Base-by-base conservation (phyloP, 1,284 basidiomycete species). In the Macrocystidia cucumis region DNA sequence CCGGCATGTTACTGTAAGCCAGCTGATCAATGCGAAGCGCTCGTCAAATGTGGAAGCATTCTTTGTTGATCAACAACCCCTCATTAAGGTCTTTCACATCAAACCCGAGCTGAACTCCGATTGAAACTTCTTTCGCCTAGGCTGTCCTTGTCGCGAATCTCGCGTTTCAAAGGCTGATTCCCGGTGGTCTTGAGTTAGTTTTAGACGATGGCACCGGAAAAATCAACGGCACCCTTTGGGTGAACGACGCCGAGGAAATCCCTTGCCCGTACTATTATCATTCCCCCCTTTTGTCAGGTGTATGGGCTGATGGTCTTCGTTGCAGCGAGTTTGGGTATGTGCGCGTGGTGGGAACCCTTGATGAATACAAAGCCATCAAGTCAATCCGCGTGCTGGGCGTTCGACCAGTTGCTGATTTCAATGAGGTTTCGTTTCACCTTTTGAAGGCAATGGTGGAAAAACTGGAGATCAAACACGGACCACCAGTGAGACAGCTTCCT, bases 191-290 rank as follows among this genome's bases (percentile, higher is more conserved):
- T 19, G 40, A 40, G 1, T 56, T 52, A 29, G 37, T 32, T 6
- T 42, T 62, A 6, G 52, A 56, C 31, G 59, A 62, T 40, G 57
- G 55, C 19, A 52, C 55, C 5, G 57, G 56, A 5, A 50, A 42
- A 29, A 52, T 60, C 13, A 49, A 42, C 22, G 51, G 48, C 4
- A 34, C 37, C 7, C 29, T 38, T 7, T 45, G 43, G 45, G 40
- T 44, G 4, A 24, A 22, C 14, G 39, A 43, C 37, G 29, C 17
- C 9, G 39, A 39, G 11, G 27, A 25, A 20, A 39, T 41, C 17
- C 35, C 41, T 46, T 49, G 28, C 38, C 47, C 42, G 8, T 13
- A 33, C 29, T 25, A 11, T 11, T 30, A 19, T 29, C 13, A 18
- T 35, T n/a, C 5, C 12, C 34, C 24, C 16, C n/a, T 14, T 19